Percentiles rank a stretch among this genome's conserved stretches.
Conservation (phyloP, 164 flowering plant species). For the Malania oleifera region DNA sequence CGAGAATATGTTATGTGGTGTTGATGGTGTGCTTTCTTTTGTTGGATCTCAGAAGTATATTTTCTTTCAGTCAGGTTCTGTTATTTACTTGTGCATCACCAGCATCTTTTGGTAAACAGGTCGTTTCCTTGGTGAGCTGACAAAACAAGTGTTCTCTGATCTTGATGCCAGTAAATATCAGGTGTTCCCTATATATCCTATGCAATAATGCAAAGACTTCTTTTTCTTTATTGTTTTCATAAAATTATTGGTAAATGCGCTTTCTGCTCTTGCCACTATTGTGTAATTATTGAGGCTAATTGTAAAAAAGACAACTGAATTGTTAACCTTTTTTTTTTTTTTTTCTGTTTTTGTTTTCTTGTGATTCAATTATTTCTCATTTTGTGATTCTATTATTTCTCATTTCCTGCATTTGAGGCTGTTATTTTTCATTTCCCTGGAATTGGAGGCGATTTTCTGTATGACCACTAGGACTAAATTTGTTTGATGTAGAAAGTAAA, state of each 20-base stretch:
- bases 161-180: constrained; percentile 94
- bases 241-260: background rate
- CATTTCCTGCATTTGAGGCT: background rate
- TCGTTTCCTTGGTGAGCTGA: constrained; percentile 90
- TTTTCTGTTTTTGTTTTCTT: background rate
- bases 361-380: background rate
- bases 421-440: background rate
- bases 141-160: constrained; percentile 91
- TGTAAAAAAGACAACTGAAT: background rate
- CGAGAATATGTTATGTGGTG: too few relatives aligned
- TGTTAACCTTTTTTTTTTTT: background rate
- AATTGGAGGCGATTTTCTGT: too few relatives aligned
- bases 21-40: background rate
- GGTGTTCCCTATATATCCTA: constrained; percentile 32
- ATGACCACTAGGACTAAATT: too few relatives aligned
- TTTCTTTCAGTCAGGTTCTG: constrained; percentile 1
- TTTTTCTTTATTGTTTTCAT: background rate
- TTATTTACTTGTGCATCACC: background rate
- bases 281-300: too few relatives aligned
- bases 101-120: constrained; percentile 41
- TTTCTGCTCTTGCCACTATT: background rate
- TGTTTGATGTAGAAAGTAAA: too few relatives aligned
- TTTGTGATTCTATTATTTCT: background rate
- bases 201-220: too few relatives aligned
- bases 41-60: background rate